Base-by-base conservation (phyloP, 2,329 filamentous ascomycete species). In the Laburnicola sp. region DNA sequence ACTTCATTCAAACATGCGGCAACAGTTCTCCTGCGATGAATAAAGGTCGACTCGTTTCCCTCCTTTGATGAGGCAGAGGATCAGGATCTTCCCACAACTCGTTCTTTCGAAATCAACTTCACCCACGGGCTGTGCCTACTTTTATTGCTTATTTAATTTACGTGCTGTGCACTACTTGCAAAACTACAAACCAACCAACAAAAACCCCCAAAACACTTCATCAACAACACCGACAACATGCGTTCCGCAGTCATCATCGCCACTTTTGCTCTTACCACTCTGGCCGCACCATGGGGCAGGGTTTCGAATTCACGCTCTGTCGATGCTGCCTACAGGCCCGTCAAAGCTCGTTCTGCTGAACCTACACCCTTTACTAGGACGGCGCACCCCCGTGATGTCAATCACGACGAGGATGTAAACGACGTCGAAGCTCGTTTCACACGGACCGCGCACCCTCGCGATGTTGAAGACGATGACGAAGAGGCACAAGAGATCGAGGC, bases 151-250 rank as follows among this genome's bases (percentile, higher is more conserved):
- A 10, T 9, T 22, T 28, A 28, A 30, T 37, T 37, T 31, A 37
- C 11, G 43, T 45, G 43, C 43, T 37, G 43, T 45, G 43, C 43
- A 45, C 43, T 23, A 38, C 8, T 23, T n/a, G 43, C 43, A 38
- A 45, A 35, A 30, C 30, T 27, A 45, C n/a, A n/a, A n/a, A n/a
- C n/a, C n/a, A 44, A 2, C 9, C 40, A 8, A 7, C 25, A 36
- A 35, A 45, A 45, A 4, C 3, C 22, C 26, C n/a, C 6, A 4
- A 37, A 10, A 23, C 11, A 16, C 21, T 37, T 3, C 9, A 37
- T 30, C 8, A 5, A 16, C 6, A 5, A 22, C 9, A 22, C 43
- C 32, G 26, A 23, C 43, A 45, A 37, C 6, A 45, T 45, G 43
- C 43, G 34, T 37, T 45, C 32, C 7, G 16, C 32, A 37, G n/a